Conservation (phyloP, 495 filamentous ascomycete species). For the Podospora conica region DNA sequence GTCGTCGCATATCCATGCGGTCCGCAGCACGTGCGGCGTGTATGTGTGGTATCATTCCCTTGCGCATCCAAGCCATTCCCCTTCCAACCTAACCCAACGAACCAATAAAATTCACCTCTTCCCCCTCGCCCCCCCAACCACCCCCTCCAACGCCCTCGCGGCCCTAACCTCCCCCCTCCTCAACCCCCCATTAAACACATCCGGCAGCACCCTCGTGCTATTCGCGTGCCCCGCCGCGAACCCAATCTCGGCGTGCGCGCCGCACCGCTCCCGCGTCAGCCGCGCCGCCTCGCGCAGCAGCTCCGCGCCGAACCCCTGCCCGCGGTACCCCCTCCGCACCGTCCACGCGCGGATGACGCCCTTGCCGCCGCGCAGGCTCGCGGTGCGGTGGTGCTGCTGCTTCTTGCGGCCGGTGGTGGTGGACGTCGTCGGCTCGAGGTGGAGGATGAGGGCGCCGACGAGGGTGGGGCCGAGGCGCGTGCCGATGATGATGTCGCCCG, state of each 20-base stretch:
- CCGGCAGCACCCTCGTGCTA: slow-evolving; percentile 52
- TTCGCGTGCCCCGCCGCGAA: slow-evolving; percentile 68
- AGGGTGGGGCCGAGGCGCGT: slow-evolving; percentile 36
- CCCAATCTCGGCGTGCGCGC: slow-evolving; percentile 51
- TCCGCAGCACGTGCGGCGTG: background rate
- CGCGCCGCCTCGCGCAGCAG: slow-evolving; percentile 62
- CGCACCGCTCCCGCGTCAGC: slow-evolving; percentile 50
- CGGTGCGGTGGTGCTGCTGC: slow-evolving; percentile 15
- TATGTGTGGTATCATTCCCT: background rate
- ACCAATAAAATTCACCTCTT: slow-evolving; percentile 20
- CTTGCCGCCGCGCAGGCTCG: slow-evolving; percentile 36
- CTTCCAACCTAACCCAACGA: background rate
- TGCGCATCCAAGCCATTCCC: background rate
- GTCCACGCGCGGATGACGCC: slow-evolving; percentile 71
- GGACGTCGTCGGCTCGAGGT: slow-evolving; percentile 29
- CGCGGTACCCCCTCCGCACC: slow-evolving; percentile 58
- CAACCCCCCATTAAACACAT: slow-evolving; percentile 53
- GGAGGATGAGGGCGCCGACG: slow-evolving; percentile 39
- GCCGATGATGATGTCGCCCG: slow-evolving; percentile 38
- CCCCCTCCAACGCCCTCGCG: slow-evolving; percentile 44
- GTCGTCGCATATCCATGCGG: background rate
- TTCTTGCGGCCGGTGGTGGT: slow-evolving; percentile 14
- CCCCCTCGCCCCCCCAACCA: slow-evolving; percentile 33
- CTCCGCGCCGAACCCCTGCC: slow-evolving; percentile 59
- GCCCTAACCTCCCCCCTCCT: slow-evolving; percentile 51